Percentiles rank a stretch among this genome's conserved stretches.
These are phyloP conservation scores for Turritis glabra DNA, from an alignment of 345 rosid species.

Conservation along the genomic window DNA sequence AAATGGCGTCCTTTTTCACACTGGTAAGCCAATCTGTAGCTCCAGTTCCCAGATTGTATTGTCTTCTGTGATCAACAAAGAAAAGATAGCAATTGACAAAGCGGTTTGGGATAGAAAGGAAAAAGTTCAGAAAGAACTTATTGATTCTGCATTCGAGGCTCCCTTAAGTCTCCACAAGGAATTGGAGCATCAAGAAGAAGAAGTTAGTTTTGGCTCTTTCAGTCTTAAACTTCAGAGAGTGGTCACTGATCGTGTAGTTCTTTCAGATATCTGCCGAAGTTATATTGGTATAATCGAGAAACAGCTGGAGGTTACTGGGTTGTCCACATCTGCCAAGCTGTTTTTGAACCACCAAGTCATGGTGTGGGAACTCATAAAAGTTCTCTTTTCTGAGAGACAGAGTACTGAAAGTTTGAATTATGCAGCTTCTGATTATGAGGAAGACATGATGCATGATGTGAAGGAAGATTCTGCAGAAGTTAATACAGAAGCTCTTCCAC, in stretches of 20 bases:
- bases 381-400: constrained; percentile 85
- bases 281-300: constrained; percentile 79
- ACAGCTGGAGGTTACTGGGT: constrained; percentile 74
- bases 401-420: constrained; percentile 52
- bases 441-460: constrained; percentile 85
- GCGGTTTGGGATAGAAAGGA: constrained; percentile 70
- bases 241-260: constrained; percentile 58
- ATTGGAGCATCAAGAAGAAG: constrained; percentile 56
- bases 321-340: constrained; percentile 65
- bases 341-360: constrained; percentile 89
- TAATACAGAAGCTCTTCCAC: constrained; percentile 73
- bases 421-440: constrained; percentile 74
- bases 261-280: constrained; percentile 75
- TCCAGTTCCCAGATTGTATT: constrained; percentile 49
- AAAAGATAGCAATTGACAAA: constrained; percentile 86
- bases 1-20: constrained; percentile 86
- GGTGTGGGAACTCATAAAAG: constrained; percentile 95
- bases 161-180: constrained; percentile 77
- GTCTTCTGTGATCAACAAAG: constrained; percentile 75
- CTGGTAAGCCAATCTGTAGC: constrained; percentile 64
- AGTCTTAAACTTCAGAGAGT: constrained; percentile 72
- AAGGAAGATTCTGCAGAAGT: constrained; percentile 67
- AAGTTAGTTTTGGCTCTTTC: constrained; percentile 66
- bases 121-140: constrained; percentile 69
- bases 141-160: constrained; percentile 67